Evolutionary conservation across 2,329 filamentous ascomycete species (phyloP), one percentile per base, ranked within the genome.

Genomic region (Ceratocystis albifundus): DNA sequence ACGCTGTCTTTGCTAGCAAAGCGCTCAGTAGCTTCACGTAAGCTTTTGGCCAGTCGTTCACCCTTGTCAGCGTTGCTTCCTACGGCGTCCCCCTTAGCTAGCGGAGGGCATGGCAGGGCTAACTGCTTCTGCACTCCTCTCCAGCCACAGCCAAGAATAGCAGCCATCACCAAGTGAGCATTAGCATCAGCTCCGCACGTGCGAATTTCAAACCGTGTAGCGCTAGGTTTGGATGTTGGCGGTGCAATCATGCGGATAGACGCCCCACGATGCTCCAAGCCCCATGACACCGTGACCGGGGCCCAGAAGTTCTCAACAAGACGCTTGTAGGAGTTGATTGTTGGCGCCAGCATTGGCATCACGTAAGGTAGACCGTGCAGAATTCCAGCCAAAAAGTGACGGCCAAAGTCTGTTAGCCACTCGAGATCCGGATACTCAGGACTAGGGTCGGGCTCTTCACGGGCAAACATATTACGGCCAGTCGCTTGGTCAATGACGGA

Each of bases 231-330:
- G 44, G 88, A 83, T 0, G 89, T 94, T 0, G 94, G 93, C 12
- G 93, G 93, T 0, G 90, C 85, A 70, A 99, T 96, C 44, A 99
- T 77, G 20, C 94, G 84, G 70, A 99, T 88, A 0, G 89, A 95
- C 0, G 94, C 93, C 4, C 91, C 92, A 69, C 94, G 89, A 75
- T 99, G 93, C 76, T 97, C 94, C 4, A 96, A 78, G 0, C 94
- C 94, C 94, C 94, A 99, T 0, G 90, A 96, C 0, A 97, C 94
- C 0, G 93, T 96, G 4, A 99, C 94, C 0, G 94, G 94, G 0
- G 94, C 94, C 94, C 94, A 99, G 77, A 96, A 97, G 77, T 97
- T 97, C 79, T 99, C 94, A 1, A 99, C 94, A 0, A 99, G 82
- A 2, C 94, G 87, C 78, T 99, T 99, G 81, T 99, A 99, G 69